phyloP scores from a whole-genome alignment of 768 basidiomycete genomes.

The Lactifluus hygrophoroides region DNA sequence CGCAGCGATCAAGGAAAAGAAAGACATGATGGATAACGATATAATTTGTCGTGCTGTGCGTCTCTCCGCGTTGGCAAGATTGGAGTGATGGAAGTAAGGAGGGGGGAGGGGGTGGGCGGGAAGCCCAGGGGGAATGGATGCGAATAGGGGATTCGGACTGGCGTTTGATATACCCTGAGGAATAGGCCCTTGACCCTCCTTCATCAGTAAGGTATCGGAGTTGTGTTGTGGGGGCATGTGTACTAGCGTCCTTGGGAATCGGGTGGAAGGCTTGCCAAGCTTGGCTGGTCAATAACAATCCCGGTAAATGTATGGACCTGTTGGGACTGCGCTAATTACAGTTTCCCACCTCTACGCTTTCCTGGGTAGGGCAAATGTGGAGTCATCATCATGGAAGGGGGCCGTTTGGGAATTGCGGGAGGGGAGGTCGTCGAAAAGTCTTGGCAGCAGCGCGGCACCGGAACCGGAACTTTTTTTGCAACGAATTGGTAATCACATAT shows the following conservation, averaged over 20 bases:
- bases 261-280: neutral
- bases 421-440: too few species aligned
- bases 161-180: neutral
- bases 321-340: too few species aligned
- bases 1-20: neutral
- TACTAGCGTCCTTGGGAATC: neutral
- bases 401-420: too few species aligned
- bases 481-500: too few species aligned
- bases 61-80: neutral
- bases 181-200: neutral
- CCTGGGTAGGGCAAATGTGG: too few species aligned
- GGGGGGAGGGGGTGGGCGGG: neutral
- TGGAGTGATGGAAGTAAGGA: neutral
- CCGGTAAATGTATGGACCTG: too few species aligned
- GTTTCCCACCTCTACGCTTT: too few species aligned
- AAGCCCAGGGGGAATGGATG: neutral
- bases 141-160: neutral
- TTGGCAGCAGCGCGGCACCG: too few species aligned
- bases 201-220: neutral
- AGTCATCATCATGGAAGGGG: too few species aligned
- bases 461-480: too few species aligned
- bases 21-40: neutral
- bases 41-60: neutral
- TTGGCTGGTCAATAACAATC: too few species aligned
- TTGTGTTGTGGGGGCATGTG: neutral